Evolutionary conservation across 345 rosid species (phyloP), one percentile per base, ranked within the genome.

Genomic region (Gossypium anomalum): DNA sequence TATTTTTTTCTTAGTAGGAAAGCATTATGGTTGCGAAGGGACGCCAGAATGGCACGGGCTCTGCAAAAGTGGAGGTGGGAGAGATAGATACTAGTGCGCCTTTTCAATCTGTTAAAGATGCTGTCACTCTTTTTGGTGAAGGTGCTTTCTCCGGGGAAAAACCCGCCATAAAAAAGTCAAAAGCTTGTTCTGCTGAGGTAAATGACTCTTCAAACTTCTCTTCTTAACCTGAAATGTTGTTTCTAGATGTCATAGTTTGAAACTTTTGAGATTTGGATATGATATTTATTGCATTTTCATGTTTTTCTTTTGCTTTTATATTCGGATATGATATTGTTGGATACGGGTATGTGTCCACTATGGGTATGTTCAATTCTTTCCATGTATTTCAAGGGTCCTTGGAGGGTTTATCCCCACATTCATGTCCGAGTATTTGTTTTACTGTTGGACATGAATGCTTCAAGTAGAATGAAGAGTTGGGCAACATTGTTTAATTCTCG

Each of bases 71-170:
- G 76, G 97, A 89, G 87, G 95, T 94, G 79, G 98, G 98, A 13
- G 98, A 94, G 90, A 84, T 94, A 68, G 98, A 94, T 82, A 92
- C 98, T 41, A 94, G 97, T n/a, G 90, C 98, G 63, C 98, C 98
- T 66, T 94, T 94, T 89, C 97, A 91, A 73, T 94, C 98, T 1
- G 98, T 94, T 72, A 94, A 92, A 83, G 96, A 94, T 89, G 98
- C 97, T 0, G 97, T 94, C 68, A 81, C 82, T 16, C 90, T 91
- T 22, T 94, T 94, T 13, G 98, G 97, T 43, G 98, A 92, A 85
- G 93, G 97, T 78, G 91, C 97, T 78, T 84, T 87, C 76, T 91
- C 97, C 0, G 91, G 97, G 77, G 97, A 89, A 77, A 92, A 86
- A 72, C 88, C 93, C 19, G 73, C 82, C 71, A 82, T 86, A 81